Conservation (phyloP, 176 grass and related monocot genomes). For the Coix lacrymajobi region DNA sequence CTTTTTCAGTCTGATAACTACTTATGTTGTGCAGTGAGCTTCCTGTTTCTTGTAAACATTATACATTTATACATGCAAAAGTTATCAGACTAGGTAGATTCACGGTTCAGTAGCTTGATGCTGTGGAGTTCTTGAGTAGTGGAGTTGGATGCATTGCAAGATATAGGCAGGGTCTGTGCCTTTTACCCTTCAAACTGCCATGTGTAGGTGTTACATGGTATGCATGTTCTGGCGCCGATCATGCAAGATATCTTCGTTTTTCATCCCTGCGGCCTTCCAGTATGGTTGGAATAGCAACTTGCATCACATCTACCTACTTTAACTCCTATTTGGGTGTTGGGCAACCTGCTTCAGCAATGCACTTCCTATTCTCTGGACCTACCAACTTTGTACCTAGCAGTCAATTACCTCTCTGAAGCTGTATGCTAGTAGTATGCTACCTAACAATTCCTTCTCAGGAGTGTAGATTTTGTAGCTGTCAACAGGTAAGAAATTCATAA, state of each 20-base stretch:
- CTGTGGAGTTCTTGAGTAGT: conserved; percentile 10
- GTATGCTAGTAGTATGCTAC: conserved; percentile 8
- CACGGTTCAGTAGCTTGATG: neutral
- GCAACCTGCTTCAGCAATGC: neutral
- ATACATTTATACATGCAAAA: neutral
- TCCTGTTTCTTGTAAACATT: conserved; percentile 6
- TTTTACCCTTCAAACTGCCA: conserved; percentile 5
- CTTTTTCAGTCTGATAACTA: neutral
- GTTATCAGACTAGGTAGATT: conserved; percentile 33
- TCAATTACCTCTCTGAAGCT: neutral
- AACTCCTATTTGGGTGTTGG: neutral
- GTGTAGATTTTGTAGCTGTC: conserved; percentile 5
- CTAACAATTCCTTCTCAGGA: neutral
- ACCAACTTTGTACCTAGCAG: neutral
- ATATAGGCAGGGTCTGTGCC: neutral
- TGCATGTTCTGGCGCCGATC: neutral
- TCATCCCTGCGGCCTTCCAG: neutral
- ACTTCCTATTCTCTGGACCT: neutral
- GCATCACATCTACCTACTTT: neutral
- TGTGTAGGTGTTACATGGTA: conserved; percentile 1
- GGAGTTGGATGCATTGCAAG: neutral
- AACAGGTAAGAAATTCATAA: neutral
- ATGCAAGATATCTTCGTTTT: neutral
- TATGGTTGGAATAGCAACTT: conserved; percentile 23
- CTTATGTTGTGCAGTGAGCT: neutral